A percentile compares a stretch with the other conserved stretches of the same genome.
phyloP scores from a whole-genome alignment of 306 rosid genomes.

The Quercus alba region DNA sequence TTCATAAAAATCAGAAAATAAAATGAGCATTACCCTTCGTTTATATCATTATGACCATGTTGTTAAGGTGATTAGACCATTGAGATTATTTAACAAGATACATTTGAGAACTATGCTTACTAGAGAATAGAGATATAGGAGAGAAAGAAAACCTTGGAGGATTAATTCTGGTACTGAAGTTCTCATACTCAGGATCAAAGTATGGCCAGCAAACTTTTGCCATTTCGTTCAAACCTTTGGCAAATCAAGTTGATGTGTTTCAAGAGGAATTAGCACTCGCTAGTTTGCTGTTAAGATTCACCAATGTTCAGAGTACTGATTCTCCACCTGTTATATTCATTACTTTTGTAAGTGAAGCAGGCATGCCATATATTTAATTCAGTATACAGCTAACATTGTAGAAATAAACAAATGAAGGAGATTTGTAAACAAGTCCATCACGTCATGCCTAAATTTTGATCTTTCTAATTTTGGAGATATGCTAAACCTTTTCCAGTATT shows the following conservation, averaged over 20 bases:
- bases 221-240: conserved; percentile 33
- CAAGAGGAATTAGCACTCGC: conserved; percentile 2
- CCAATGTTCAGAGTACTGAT: neutral
- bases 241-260: conserved; percentile 10
- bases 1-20: neutral
- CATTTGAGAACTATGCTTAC: neutral
- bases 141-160: conserved; percentile 63
- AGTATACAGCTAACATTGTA: neutral
- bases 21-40: neutral
- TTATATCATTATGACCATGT: neutral
- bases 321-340: neutral
- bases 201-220: conserved; percentile 76
- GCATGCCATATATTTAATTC: neutral
- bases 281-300: conserved; percentile 1
- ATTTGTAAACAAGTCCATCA: neutral
- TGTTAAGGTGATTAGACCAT: neutral
- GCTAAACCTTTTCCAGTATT: neutral
- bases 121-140: neutral
- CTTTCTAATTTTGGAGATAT: neutral
- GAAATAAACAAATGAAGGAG: neutral
- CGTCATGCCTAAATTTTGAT: neutral
- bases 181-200: conserved; percentile 88
- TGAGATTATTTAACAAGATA: neutral
- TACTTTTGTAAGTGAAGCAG: neutral
- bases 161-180: conserved; percentile 73